phyloP scores from a whole-genome alignment of 768 basidiomycete species.

The Rubroboletus pulcherrimus region DNA sequence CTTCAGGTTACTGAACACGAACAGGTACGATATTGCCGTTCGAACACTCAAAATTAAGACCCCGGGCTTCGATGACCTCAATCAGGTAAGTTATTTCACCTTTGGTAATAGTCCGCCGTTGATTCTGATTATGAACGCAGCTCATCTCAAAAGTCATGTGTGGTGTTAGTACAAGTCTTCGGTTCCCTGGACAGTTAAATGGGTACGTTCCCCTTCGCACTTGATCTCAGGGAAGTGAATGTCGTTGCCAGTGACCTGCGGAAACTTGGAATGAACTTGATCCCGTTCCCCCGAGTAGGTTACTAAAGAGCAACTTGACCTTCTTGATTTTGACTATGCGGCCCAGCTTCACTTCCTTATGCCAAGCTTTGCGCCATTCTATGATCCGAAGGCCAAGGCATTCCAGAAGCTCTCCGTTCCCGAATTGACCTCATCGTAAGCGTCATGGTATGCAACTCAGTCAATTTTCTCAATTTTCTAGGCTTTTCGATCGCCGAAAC shows the following conservation, averaged over 20 bases:
- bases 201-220: slow-evolving; percentile 45
- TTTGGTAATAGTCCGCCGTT: not conserved
- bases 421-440: slow-evolving; percentile 75
- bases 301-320: not conserved
- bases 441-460: not conserved
- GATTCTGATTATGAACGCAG: slow-evolving; percentile 27
- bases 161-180: slow-evolving; percentile 86
- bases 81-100: slow-evolving; percentile 44
- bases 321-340: not conserved
- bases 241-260: slow-evolving; percentile 60
- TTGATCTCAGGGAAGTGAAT: slow-evolving; percentile 3
- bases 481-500: slow-evolving; percentile 78
- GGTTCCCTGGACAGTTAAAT: slow-evolving; percentile 92
- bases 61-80: slow-evolving; percentile 66
- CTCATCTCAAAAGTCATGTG: slow-evolving; percentile 90
- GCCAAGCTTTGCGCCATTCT: slow-evolving; percentile 91
- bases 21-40: slow-evolving; percentile 69
- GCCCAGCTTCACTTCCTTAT: slow-evolving; percentile 91
- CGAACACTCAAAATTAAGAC: slow-evolving; percentile 60
- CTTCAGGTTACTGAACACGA: not conserved
- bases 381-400: slow-evolving; percentile 55
- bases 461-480: slow-evolving; percentile 25
- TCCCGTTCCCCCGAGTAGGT: slow-evolving; percentile 91
- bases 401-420: slow-evolving; percentile 60
- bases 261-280: slow-evolving; percentile 89